Evolutionary conservation across 1,284 basidiomycete species (phyloP).

Genomic region (Fomitopsis schrenkii): DNA sequence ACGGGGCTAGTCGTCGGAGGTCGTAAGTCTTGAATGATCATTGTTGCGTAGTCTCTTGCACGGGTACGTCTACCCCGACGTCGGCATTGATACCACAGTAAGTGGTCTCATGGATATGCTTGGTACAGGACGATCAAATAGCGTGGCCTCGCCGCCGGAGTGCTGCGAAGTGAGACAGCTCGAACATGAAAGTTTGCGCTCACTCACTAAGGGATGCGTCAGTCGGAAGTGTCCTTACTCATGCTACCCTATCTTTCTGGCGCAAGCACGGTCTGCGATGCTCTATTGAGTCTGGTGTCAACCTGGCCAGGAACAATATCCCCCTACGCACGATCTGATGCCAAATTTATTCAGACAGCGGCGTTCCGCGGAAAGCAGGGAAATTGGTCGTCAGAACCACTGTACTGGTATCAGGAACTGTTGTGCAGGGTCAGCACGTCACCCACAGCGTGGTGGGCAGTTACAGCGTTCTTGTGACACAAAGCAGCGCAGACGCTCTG

Average conservation of each 20-base stretch:
- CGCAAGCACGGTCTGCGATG: not conserved
- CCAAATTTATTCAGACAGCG: not conserved
- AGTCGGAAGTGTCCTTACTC: too few relatives aligned
- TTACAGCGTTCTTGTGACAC: not conserved
- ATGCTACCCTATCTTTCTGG: not conserved
- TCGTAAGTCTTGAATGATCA: too few relatives aligned
- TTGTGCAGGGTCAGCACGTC: not conserved
- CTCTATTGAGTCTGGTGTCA: too few relatives aligned
- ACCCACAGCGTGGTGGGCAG: not conserved
- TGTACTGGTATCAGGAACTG: not conserved
- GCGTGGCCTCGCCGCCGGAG: too few relatives aligned
- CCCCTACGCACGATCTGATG: not conserved
- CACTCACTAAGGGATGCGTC: too few relatives aligned
- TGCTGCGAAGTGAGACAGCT: too few relatives aligned
- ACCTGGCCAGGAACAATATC: not conserved
- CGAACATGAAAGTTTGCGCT: too few relatives aligned
- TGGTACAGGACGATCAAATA: too few relatives aligned
- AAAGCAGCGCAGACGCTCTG: not conserved
- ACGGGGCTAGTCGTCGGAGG: not conserved
- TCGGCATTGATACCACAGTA: too few relatives aligned
- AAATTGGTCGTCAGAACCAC: not conserved
- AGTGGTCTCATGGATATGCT: too few relatives aligned
- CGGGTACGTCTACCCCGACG: too few relatives aligned
- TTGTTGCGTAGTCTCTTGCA: too few relatives aligned
- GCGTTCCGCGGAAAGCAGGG: not conserved